Conservation (phyloP, 2,329 filamentous ascomycete species). For the Eutypa lata region DNA sequence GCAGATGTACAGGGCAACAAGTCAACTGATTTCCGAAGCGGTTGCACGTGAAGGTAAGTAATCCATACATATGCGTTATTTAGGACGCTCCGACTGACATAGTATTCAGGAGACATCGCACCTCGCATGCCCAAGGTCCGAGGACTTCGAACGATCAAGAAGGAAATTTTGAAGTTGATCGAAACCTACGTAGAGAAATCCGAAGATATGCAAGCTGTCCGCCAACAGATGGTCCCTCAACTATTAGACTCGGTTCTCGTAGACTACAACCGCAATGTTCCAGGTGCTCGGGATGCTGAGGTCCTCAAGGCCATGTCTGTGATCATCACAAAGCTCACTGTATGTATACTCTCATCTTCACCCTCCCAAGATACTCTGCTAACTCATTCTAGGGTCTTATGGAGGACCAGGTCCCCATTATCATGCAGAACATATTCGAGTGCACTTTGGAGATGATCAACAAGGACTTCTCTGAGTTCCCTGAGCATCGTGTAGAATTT, state of each 20-base stretch:
- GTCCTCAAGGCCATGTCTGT: slow-evolving; percentile 97
- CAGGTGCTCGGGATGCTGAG: slow-evolving; percentile 92
- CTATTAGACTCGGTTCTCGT: slow-evolving; percentile 89
- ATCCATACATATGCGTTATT: slow-evolving; percentile 10
- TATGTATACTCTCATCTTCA: slow-evolving; percentile 60
- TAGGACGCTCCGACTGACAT: slow-evolving; percentile 36
- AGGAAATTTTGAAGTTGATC: slow-evolving; percentile 97
- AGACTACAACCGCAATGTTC: slow-evolving; percentile 96
- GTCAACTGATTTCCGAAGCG: slow-evolving; percentile 89
- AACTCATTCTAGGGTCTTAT: slow-evolving; percentile 66
- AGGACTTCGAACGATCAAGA: slow-evolving; percentile 95
- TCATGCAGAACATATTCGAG: slow-evolving; percentile 98
- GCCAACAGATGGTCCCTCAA: slow-evolving; percentile 91
- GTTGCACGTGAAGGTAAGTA: slow-evolving; percentile 75
- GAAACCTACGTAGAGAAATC: slow-evolving; percentile 98
- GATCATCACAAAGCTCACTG: slow-evolving; percentile 93
- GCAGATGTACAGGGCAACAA: slow-evolving; percentile 98
- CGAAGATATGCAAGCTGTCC: slow-evolving; percentile 90
- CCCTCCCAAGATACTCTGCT: slow-evolving; percentile 8
- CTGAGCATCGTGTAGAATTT: slow-evolving; percentile 98
- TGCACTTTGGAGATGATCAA: slow-evolving; percentile 99
- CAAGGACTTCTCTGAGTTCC: slow-evolving; percentile 99
- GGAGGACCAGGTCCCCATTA: slow-evolving; percentile 96
- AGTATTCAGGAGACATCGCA: slow-evolving; percentile 70
- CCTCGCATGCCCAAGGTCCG: slow-evolving; percentile 97